Conservation (phyloP, 2,329 filamentous ascomycete species). For the Alternaria novae-zelandiae region DNA sequence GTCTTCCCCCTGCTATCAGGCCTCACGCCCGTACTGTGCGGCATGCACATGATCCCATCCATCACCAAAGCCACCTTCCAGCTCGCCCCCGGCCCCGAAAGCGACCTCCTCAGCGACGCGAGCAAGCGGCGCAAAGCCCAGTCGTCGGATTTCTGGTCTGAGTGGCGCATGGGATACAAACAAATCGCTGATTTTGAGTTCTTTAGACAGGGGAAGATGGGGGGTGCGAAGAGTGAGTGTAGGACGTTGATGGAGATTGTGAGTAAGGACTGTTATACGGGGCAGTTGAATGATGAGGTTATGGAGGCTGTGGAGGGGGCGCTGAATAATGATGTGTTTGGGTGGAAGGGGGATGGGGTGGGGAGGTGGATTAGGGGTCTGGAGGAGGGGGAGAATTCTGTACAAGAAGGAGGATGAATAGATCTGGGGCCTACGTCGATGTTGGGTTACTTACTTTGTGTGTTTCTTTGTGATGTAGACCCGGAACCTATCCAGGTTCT, state of each 20-base stretch:
- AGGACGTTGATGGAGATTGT: slow-evolving; percentile 25
- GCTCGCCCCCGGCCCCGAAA: slow-evolving; percentile 51
- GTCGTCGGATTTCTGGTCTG: slow-evolving; percentile 49
- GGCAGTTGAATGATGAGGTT: slow-evolving; percentile 27
- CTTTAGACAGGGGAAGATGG: not conserved
- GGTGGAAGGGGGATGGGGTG: slow-evolving; percentile 30
- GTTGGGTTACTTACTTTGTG: rapidly evolving
- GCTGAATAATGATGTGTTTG: slow-evolving; percentile 26
- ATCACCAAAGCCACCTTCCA: slow-evolving; percentile 47
- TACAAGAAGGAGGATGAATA: not conserved
- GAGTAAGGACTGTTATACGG: slow-evolving; percentile 33
- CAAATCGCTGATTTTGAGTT: slow-evolving; percentile 32
- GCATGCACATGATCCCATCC: slow-evolving; percentile 37
- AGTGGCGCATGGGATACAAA: slow-evolving; percentile 44
- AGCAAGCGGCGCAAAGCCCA: slow-evolving; percentile 51
- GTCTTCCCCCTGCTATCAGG: slow-evolving; percentile 72
- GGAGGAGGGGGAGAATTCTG: not conserved
- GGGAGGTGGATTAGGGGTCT: slow-evolving; percentile 32
- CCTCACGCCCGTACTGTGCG: slow-evolving; percentile 47
- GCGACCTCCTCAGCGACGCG: slow-evolving; percentile 47
- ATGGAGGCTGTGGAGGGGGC: slow-evolving; percentile 27
- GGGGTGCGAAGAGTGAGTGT: slow-evolving; percentile 15
- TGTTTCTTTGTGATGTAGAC: not conserved
- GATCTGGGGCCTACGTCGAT: not conserved
- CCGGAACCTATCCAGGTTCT: too few species aligned